phyloP scores from a whole-genome alignment of 139 green algal genomes.

The Bryopsis sp. region DNA sequence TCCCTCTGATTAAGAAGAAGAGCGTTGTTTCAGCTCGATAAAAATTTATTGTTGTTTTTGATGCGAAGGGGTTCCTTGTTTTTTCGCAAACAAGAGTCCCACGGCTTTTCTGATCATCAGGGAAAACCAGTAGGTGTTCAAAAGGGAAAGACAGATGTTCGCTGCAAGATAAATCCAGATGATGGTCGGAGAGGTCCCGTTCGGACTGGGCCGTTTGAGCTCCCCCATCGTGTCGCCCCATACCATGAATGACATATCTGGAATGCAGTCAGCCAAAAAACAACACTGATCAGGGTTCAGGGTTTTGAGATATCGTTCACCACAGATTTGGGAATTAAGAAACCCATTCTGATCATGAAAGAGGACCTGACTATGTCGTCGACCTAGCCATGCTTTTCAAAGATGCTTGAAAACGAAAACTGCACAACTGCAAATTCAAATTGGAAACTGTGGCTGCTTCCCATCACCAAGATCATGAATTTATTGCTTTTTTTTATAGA shows the following conservation, averaged over 20 bases:
- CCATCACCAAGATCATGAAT: too few relatives aligned
- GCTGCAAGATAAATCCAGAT: slow-evolving; percentile 30
- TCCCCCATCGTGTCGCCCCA: slow-evolving; percentile 3
- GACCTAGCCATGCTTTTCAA: background rate
- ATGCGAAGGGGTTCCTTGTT: background rate
- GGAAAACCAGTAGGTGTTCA: slow-evolving; percentile 45
- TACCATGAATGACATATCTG: slow-evolving; percentile 18
- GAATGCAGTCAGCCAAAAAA: background rate
- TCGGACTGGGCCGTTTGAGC: background rate
- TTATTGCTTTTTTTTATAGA: too few relatives aligned
- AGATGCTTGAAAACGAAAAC: background rate
- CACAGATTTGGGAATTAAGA: background rate
- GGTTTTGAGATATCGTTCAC: background rate
- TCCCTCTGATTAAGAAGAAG: too few relatives aligned
- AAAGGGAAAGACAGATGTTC: slow-evolving; percentile 31
- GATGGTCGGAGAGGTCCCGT: slow-evolving; percentile 16
- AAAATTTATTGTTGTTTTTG: slow-evolving; percentile 2
- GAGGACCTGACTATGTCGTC: background rate
- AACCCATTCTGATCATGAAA: too few relatives aligned
- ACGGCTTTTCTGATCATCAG: slow-evolving; percentile 29
- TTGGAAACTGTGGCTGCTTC: background rate
- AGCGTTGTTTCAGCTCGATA: too few relatives aligned
- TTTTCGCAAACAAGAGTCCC: background rate
- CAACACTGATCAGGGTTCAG: background rate
- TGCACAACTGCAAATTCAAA: background rate